These are phyloP conservation scores for Phymatotrichopsis omnivora DNA, from an alignment of 2,329 filamentous ascomycete genomes.

Conservation along the genomic window DNA sequence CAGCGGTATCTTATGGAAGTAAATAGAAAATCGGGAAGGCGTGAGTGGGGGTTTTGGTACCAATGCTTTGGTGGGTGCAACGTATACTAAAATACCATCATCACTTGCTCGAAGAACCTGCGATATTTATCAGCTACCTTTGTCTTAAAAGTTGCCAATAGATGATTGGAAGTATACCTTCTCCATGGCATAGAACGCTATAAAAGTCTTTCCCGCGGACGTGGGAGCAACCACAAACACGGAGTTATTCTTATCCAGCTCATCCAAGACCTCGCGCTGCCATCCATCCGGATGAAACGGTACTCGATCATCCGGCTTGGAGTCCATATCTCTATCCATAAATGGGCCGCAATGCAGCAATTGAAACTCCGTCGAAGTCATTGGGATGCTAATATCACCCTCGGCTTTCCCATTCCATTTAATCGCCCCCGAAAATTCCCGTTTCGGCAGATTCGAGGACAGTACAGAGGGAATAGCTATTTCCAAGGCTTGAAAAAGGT, in stretches of 20 bases:
- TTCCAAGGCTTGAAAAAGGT: constrained; percentile 26
- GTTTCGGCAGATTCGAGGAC: not conserved
- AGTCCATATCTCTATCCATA: constrained; percentile 63
- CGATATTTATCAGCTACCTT: not conserved
- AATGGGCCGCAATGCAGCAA: constrained; percentile 60
- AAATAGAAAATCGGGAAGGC: not conserved
- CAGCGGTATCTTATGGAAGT: constrained; percentile 14
- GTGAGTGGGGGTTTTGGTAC: constrained; percentile 33
- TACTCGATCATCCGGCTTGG: constrained; percentile 56
- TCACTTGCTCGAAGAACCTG: constrained; percentile 53
- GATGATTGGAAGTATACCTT: constrained; percentile 37
- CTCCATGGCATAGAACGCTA: constrained; percentile 76
- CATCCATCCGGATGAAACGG: constrained; percentile 65
- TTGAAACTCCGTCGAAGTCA: constrained; percentile 51
- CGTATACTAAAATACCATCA: constrained; percentile 63
- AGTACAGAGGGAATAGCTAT: constrained; percentile 19
- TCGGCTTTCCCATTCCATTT: constrained; percentile 20
- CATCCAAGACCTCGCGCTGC: constrained; percentile 64
- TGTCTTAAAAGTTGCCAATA: not conserved
- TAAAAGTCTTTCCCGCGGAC: constrained; percentile 72
- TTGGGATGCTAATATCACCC: constrained; percentile 32
- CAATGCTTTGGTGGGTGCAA: constrained; percentile 70
- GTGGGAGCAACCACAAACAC: constrained; percentile 69
- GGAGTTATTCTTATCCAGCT: constrained; percentile 59
- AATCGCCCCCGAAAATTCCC: constrained; percentile 15